Evolutionary conservation across 441 rosid genomes (phyloP).

Genomic region (Hura crepitans): DNA sequence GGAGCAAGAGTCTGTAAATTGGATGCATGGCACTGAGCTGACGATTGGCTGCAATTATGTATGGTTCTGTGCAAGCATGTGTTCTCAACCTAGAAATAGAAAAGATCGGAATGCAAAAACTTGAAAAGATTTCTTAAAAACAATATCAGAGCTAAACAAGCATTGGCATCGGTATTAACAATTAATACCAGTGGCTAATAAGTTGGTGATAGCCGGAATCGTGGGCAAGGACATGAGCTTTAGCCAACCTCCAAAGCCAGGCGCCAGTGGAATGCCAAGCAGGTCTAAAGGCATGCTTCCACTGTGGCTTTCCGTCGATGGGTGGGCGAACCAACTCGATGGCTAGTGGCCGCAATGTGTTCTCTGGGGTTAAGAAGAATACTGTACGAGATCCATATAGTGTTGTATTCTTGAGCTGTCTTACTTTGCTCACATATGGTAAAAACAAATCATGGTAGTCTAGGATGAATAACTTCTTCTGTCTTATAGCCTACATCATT

Average conservation of each 20-base stretch:
- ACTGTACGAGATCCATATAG: constrained; percentile 64
- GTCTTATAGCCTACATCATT: constrained; percentile 52
- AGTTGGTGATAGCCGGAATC: constrained; percentile 77
- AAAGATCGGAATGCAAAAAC: too few species aligned
- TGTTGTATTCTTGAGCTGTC: constrained; percentile 40
- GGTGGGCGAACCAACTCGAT: constrained; percentile 69
- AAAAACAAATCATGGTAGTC: constrained; percentile 71
- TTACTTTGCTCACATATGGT: constrained; percentile 60
- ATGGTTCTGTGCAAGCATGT: constrained; percentile 66
- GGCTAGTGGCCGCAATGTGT: constrained; percentile 53
- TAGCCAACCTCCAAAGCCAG: constrained; percentile 79
- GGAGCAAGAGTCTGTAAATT: constrained; percentile 48
- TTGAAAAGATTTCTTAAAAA: too few species aligned
- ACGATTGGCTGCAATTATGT: constrained; percentile 60
- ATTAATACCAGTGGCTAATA: constrained; percentile 53
- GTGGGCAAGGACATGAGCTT: constrained; percentile 63
- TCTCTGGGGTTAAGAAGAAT: constrained; percentile 48
- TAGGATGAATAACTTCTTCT: constrained; percentile 53
- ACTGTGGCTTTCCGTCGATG: constrained; percentile 50
- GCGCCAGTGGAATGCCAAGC: constrained; percentile 37
- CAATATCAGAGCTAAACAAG: too few species aligned
- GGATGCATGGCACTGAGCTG: constrained; percentile 80
- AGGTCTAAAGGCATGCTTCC: constrained; percentile 53
- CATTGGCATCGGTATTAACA: too few species aligned
- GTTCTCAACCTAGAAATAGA: constrained; percentile 58